These are phyloP conservation scores for Microbotryum scabiosae DNA, from an alignment of 1,284 basidiomycete species.

Conservation along the genomic window DNA sequence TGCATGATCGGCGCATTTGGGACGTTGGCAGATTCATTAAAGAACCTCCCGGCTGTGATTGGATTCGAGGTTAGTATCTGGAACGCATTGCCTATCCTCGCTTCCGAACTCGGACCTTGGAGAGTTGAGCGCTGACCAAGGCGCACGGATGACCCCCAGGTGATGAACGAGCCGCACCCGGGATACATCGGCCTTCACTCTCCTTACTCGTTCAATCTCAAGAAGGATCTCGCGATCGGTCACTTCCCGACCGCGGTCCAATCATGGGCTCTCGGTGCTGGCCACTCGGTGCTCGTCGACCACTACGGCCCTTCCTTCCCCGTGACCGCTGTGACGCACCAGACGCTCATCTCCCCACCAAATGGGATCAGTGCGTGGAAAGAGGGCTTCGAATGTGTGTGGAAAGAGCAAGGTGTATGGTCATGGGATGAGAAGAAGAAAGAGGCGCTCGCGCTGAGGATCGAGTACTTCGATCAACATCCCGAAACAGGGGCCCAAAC, in stretches of 20 bases:
- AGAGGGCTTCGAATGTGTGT: slow-evolving; percentile 58
- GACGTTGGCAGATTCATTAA: slow-evolving; percentile 58
- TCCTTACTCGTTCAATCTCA: slow-evolving; percentile 81
- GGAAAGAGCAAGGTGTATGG: slow-evolving; percentile 92
- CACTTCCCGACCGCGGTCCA: slow-evolving; percentile 48
- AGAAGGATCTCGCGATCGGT: slow-evolving; percentile 83
- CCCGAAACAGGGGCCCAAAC: slow-evolving; percentile 46
- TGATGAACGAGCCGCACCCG: slow-evolving; percentile 89
- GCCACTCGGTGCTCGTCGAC: slow-evolving; percentile 62
- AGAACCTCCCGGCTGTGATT: slow-evolving; percentile 65
- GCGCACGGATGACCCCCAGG: background rate
- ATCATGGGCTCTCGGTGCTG: slow-evolving; percentile 61
- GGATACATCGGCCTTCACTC: slow-evolving; percentile 80
- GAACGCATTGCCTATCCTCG: background rate
- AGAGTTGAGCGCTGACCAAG: background rate
- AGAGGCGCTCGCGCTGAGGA: slow-evolving; percentile 65
- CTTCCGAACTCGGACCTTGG: background rate
- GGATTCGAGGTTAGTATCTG: slow-evolving; percentile 60
- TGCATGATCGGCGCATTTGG: slow-evolving; percentile 73
- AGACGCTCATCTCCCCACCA: slow-evolving; percentile 37
- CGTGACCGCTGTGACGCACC: slow-evolving; percentile 55
- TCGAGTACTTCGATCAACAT: slow-evolving; percentile 75
- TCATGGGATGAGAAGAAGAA: slow-evolving; percentile 65
- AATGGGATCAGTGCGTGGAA: slow-evolving; percentile 55
- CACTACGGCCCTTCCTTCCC: slow-evolving; percentile 75